These are phyloP conservation scores for Metschnikowia santaceciliae DNA, from an alignment of 805 yeast genomes.

Conservation along the genomic window DNA sequence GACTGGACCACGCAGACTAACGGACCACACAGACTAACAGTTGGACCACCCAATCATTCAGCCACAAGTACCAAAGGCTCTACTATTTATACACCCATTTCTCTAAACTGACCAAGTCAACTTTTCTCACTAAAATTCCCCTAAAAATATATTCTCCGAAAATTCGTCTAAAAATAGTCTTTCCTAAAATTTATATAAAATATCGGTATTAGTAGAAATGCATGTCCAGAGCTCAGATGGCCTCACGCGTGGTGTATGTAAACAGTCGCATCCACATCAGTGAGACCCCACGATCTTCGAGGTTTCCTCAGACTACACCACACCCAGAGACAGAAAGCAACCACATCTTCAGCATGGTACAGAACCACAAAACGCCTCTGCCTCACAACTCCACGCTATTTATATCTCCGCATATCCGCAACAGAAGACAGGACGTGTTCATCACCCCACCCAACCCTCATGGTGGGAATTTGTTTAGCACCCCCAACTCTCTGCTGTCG, in stretches of 20 bases:
- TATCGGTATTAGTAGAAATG: background rate
- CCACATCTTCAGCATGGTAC: slow-evolving; percentile 11
- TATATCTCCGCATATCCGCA: slow-evolving; percentile 59
- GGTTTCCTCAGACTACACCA: background rate
- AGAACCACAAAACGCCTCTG: slow-evolving; percentile 33
- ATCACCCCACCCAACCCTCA: slow-evolving; percentile 49
- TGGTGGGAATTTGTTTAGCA: slow-evolving; percentile 35
- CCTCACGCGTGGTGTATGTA: slow-evolving; percentile 3
- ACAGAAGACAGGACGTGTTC: slow-evolving; percentile 37
- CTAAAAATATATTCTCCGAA: too few relatives aligned
- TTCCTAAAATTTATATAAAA: too few relatives aligned
- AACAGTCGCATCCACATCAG: slow-evolving; percentile 2
- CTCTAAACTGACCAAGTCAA: too few relatives aligned
- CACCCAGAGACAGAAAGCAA: background rate
- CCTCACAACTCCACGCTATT: slow-evolving; percentile 73
- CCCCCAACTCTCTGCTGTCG: slow-evolving; percentile 38
- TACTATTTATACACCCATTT: too few relatives aligned
- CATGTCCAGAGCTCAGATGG: background rate
- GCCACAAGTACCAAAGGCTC: too few relatives aligned
- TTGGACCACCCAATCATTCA: too few relatives aligned
- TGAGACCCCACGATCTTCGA: slow-evolving; percentile 1
- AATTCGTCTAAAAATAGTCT: too few relatives aligned
- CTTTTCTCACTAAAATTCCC: too few relatives aligned
- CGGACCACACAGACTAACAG: too few relatives aligned
- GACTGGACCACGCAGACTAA: too few relatives aligned